Percentiles rank a stretch among this genome's conserved stretches.
Evolutionary conservation across 208 protist species (phyloP).

Genomic region (Zelonia costaricensis): DNA sequence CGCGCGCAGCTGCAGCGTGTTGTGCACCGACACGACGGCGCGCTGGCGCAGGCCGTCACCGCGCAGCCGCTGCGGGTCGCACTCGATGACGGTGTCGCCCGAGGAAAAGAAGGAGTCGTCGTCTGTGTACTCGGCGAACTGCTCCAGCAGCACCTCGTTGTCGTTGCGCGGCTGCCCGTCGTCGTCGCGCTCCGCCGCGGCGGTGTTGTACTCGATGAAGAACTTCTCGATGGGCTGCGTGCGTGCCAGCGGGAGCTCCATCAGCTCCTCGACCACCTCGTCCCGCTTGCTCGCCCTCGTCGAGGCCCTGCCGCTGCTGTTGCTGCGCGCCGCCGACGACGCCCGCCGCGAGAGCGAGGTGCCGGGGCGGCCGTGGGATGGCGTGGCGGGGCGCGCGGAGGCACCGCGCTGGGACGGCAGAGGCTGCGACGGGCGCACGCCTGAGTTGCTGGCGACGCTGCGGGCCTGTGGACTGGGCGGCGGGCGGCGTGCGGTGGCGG

Average conservation of each 20-base stretch:
- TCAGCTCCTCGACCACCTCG: conserved; percentile 67
- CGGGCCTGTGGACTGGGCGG: conserved; percentile 7
- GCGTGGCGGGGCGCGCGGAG: neutral
- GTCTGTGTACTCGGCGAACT: conserved; percentile 91
- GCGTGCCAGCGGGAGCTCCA: conserved; percentile 45
- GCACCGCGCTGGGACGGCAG: neutral
- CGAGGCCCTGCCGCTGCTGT: conserved; percentile 26
- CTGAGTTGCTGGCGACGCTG: conserved; percentile 6
- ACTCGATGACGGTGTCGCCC: conserved; percentile 59
- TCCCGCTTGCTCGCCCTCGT: conserved; percentile 16
- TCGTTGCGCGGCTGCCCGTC: conserved; percentile 62
- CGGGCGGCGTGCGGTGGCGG: conserved; percentile 14
- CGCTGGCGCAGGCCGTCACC: conserved; percentile 45
- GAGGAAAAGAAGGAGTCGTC: conserved; percentile 91
- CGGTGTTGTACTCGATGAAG: conserved; percentile 66
- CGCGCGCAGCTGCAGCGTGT: conserved; percentile 60
- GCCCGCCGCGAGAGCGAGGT: conserved; percentile 4
- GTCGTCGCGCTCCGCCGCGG: conserved; percentile 29
- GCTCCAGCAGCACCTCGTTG: conserved; percentile 78
- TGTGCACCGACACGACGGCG: conserved; percentile 60
- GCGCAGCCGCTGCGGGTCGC: conserved; percentile 56
- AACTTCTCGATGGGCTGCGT: conserved; percentile 77
- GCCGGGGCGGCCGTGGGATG: conserved; percentile 5
- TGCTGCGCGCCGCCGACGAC: conserved; percentile 11
- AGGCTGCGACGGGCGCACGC: neutral